Evolutionary conservation across 345 rosid genomes (phyloP), one percentile per base, ranked within the genome.

Genomic region (Moringa oleifera): DNA sequence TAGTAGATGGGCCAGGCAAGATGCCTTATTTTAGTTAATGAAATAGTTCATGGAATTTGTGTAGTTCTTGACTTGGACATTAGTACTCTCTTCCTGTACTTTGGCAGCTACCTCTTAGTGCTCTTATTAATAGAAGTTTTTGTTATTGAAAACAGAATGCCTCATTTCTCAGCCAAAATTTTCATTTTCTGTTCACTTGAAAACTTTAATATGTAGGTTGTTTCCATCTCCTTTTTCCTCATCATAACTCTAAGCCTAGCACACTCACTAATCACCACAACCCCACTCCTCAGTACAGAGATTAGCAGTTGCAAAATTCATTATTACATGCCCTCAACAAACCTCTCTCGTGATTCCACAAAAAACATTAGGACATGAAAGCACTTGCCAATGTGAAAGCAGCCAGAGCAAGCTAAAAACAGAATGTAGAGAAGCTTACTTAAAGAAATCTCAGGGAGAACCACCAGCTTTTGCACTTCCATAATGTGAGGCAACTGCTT

Each of bases 401-500:
- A 54, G 24, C 37, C 15, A 37, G 24, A 68, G 64, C n/a, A 37
- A n/a, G n/a, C 46, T 49, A n/a, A 25, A 52, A 20, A 33, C 28
- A 46, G 51, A 66, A 67, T n/a, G 19, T 31, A 46, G 24, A 73
- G 58, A 49, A 53, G 51, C 85, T 73, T 87, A 90, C 97, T 75
- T 72, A 66, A 68, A 33, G 88, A 76, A 62, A 74, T 41, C 65
- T 85, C 92, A 57, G 91, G 91, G 66, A 78, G 65, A 72, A 81
- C 65, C 60, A 89, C 86, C 76, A 87, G 63, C 68, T 80, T 86
- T 45, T 81, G 94, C 73, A 87, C 91, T 69, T 82, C 85, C 83
- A 76, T 79, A 55, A 72, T 59, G 61, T 62, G 80, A 68, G 89
- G 86, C 70, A 87, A 69, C 54, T 58, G 83, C 73, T 72, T 78